Conservation (phyloP, 768 basidiomycete species). For the Suillus lakei region DNA sequence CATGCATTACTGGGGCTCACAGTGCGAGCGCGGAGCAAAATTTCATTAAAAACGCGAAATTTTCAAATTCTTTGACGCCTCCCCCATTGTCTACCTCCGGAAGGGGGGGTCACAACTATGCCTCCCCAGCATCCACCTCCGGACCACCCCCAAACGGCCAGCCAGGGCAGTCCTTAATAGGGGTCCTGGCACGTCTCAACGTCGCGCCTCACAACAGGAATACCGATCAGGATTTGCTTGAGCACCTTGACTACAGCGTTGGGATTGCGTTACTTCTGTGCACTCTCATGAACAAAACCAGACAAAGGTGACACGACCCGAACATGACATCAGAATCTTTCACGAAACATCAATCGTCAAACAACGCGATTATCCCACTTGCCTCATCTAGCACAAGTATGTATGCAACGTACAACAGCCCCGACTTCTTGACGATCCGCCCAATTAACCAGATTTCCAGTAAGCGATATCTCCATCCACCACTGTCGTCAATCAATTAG, state of each 20-base stretch:
- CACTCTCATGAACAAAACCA: neutral
- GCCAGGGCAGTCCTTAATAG: neutral
- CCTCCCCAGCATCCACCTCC: neutral
- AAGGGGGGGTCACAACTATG: neutral
- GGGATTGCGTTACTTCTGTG: neutral
- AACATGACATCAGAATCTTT: neutral
- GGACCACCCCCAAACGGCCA: neutral
- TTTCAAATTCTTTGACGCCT: neutral
- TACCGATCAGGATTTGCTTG: neutral
- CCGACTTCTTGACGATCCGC: neutral
- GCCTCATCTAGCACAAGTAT: constrained; percentile 11
- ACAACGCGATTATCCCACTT: neutral
- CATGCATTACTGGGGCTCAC: neutral
- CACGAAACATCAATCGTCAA: neutral
- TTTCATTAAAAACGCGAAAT: no score
- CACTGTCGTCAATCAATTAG: constrained; percentile 50
- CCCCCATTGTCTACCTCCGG: neutral
- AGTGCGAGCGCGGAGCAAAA: neutral
- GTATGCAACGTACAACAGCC: constrained; percentile 13
- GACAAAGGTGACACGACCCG: neutral
- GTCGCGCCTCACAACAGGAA: neutral
- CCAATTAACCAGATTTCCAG: constrained; percentile 78
- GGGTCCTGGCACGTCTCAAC: neutral
- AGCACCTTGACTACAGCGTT: neutral
- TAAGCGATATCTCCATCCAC: constrained; percentile 89